phyloP scores from a whole-genome alignment of 1,284 basidiomycete genomes.

The Sporisorium iseilematis-ciliati region DNA sequence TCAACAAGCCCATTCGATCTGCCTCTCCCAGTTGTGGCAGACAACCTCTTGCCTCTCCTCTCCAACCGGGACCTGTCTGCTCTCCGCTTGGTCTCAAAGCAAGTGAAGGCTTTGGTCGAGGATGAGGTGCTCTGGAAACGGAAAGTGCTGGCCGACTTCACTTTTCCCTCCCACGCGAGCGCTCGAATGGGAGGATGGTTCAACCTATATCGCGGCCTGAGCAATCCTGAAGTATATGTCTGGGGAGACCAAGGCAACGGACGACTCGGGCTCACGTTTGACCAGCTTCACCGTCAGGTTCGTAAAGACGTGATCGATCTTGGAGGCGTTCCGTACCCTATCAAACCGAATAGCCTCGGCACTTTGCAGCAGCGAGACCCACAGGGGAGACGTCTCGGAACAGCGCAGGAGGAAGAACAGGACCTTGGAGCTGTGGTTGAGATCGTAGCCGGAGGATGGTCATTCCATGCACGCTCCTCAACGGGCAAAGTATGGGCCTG shows the following conservation, averaged over 20 bases:
- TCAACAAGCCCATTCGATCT: conserved; percentile 20
- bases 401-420: not conserved
- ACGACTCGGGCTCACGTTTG: conserved; percentile 24
- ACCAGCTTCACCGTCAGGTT: not conserved
- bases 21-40: conserved; percentile 32
- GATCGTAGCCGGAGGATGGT: conserved; percentile 53
- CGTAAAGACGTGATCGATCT: not conserved
- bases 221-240: conserved; percentile 38
- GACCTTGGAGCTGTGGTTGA: conserved; percentile 19
- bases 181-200: conserved; percentile 45
- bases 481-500: conserved; percentile 40
- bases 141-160: conserved; percentile 44
- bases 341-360: conserved; percentile 12
- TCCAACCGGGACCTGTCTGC: conserved; percentile 28
- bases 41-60: conserved; percentile 40
- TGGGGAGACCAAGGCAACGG: conserved; percentile 42
- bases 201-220: conserved; percentile 46
- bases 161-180: conserved; percentile 41
- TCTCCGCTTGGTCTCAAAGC: conserved; percentile 24
- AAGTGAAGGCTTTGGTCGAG: conserved; percentile 24
- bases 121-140: conserved; percentile 50
- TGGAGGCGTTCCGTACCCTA: conserved; percentile 43
- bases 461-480: conserved; percentile 49
- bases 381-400: not conserved
- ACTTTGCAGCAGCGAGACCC: not conserved